Conservation (phyloP, 441 rosid genomes). For the Erysimum cheiri region DNA sequence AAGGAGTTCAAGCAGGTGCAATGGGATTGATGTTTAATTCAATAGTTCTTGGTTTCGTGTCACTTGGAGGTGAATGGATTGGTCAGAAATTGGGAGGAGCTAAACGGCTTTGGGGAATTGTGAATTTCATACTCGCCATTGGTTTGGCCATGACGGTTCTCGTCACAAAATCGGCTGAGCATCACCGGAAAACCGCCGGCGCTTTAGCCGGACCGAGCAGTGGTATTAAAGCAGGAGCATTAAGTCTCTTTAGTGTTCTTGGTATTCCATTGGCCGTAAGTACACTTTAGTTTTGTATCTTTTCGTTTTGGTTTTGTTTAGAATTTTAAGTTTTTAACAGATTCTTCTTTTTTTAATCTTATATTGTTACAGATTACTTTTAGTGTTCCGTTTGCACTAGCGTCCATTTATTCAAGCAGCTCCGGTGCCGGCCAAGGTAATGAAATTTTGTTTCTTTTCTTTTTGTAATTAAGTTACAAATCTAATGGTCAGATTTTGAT, state of each 20-base stretch:
- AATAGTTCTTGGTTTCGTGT: constrained; percentile 56
- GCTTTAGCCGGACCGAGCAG: constrained; percentile 47
- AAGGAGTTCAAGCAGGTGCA: constrained; percentile 80
- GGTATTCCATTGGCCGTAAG: constrained; percentile 85
- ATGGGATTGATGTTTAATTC: constrained; percentile 84
- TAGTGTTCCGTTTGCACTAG: constrained; percentile 88
- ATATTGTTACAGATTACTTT: constrained; percentile 59
- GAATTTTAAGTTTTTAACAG: background rate
- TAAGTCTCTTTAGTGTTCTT: constrained; percentile 63
- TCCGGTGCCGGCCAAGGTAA: constrained; percentile 93
- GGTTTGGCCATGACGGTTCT: constrained; percentile 59
- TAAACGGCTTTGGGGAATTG: constrained; percentile 74
- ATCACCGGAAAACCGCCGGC: constrained; percentile 46
- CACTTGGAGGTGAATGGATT: constrained; percentile 59
- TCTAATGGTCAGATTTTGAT: constrained; percentile 4
- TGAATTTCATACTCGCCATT: constrained; percentile 65
- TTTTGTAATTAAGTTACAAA: background rate
- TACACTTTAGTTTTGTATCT: constrained; percentile 9
- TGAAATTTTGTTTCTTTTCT: background rate
- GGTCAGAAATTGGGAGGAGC: constrained; percentile 67
- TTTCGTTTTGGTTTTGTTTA: no score
- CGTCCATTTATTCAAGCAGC: constrained; percentile 70
- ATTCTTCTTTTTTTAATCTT: background rate
- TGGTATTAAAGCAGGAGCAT: constrained; percentile 56
- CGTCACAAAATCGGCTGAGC: constrained; percentile 65